These are phyloP conservation scores for Yamadazyma sp. DNA, from an alignment of 1,139 yeast genomes.

Conservation along the genomic window DNA sequence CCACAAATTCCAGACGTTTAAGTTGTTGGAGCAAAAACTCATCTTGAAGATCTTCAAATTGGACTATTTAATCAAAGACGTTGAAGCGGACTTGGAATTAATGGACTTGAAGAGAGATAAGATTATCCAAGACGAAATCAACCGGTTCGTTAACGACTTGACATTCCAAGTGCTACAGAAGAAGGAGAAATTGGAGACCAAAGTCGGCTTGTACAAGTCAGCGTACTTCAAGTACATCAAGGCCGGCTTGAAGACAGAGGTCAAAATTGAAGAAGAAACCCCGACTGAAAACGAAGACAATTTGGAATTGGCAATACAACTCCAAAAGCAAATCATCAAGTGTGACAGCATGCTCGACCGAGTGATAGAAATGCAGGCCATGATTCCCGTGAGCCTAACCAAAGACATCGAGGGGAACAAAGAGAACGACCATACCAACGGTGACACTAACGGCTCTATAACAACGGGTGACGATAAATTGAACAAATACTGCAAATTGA, in stretches of 20 bases:
- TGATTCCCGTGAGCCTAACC: constrained; percentile 21
- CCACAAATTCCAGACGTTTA: constrained; percentile 23
- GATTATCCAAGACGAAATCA: constrained; percentile 45
- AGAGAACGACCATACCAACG: constrained; percentile 13
- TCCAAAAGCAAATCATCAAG: constrained; percentile 25
- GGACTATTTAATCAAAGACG: constrained; percentile 34
- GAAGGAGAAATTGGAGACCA: constrained; percentile 29
- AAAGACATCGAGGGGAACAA: constrained; percentile 14
- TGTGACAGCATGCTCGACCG: constrained; percentile 19
- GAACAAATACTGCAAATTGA: constrained; percentile 43
- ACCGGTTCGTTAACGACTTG: constrained; percentile 40
- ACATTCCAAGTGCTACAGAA: constrained; percentile 37
- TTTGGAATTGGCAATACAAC: constrained; percentile 21
- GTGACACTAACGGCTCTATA: neutral
- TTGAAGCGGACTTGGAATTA: constrained; percentile 15
- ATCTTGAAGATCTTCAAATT: constrained; percentile 38
- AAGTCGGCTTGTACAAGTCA: constrained; percentile 18
- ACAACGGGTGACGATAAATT: constrained; percentile 32
- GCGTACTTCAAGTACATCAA: constrained; percentile 13
- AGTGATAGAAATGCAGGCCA: constrained; percentile 22
- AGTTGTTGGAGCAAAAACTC: constrained; percentile 33
- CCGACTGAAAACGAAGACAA: constrained; percentile 12
- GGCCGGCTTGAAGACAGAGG: neutral
- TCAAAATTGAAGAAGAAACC: neutral
- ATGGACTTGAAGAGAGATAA: constrained; percentile 23